Conservation (phyloP, 495 filamentous ascomycete species). For the Chaetomium tenue region DNA sequence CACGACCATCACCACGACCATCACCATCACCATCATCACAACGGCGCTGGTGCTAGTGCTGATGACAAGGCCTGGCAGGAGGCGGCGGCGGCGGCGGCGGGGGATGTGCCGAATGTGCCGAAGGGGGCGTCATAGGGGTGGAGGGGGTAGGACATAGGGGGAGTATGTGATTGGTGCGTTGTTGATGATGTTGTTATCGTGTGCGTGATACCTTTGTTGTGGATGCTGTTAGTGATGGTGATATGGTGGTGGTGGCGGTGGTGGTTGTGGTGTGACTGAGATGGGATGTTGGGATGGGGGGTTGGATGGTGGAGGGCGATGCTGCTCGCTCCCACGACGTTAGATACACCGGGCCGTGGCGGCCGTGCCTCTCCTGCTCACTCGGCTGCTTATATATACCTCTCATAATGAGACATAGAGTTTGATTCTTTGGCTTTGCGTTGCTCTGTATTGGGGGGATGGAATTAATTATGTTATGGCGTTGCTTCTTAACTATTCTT, state of each 20-base stretch:
- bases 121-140: constrained; percentile 21
- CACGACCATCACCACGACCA: too few relatives aligned
- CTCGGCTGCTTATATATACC: constrained; percentile 5
- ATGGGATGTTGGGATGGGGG: not conserved
- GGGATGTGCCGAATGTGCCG: constrained; percentile 49
- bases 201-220: too few relatives aligned
- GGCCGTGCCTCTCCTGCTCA: not conserved
- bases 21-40: too few relatives aligned
- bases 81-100: constrained; percentile 37
- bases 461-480: too few relatives aligned
- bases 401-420: constrained; percentile 17
- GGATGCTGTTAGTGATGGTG: too few relatives aligned
- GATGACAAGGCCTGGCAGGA: constrained; percentile 25
- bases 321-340: not conserved
- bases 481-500: too few relatives aligned
- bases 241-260: not conserved
- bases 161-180: too few relatives aligned
- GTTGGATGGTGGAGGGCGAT: not conserved
- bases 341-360: not conserved
- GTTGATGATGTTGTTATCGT: too few relatives aligned
- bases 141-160: too few relatives aligned
- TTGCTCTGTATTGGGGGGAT: not conserved
- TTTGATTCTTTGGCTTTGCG: not conserved
- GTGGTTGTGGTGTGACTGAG: too few relatives aligned
- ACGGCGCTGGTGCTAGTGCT: not conserved